Conservation (phyloP, 371 early-diverging fungal species). For the Saksenaea oblongispora region DNA sequence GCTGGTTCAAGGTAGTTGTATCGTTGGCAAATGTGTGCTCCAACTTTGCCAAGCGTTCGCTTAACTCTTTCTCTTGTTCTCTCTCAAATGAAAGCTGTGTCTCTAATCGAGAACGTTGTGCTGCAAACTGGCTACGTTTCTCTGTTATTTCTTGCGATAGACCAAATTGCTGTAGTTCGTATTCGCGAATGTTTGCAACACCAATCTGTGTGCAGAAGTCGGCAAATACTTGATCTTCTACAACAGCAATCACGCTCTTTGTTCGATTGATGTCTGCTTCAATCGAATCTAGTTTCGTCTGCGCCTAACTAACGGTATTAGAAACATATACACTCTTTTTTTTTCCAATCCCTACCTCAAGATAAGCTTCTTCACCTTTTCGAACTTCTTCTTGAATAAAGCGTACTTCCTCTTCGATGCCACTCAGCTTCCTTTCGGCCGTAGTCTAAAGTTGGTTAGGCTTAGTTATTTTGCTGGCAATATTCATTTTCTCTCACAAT, state of each 20-base stretch:
- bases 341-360: neutral
- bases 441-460: constrained; percentile 22
- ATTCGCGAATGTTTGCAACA: constrained; percentile 82
- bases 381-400: neutral
- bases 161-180: constrained; percentile 72
- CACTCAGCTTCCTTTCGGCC: constrained; percentile 45
- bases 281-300: constrained; percentile 40
- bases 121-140: constrained; percentile 71
- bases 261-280: constrained; percentile 33
- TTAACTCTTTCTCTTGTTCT: constrained; percentile 68
- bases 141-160: constrained; percentile 73
- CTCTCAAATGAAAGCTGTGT: constrained; percentile 79
- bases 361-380: neutral
- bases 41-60: constrained; percentile 58
- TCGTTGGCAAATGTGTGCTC: constrained; percentile 41
- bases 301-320: constrained; percentile 12
- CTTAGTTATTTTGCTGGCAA: neutral
- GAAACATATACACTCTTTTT: constrained; percentile 5
- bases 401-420: constrained; percentile 35
- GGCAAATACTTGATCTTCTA: constrained; percentile 78
- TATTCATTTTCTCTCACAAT: constrained; percentile 31
- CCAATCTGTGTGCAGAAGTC: constrained; percentile 74
- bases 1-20: constrained; percentile 24
- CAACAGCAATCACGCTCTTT: constrained; percentile 54
- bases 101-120: constrained; percentile 74